Percentiles rank a stretch among this genome's conserved stretches.
Evolutionary conservation across 768 basidiomycete genomes (phyloP).

Genomic region (Nidularia pulvinata): DNA sequence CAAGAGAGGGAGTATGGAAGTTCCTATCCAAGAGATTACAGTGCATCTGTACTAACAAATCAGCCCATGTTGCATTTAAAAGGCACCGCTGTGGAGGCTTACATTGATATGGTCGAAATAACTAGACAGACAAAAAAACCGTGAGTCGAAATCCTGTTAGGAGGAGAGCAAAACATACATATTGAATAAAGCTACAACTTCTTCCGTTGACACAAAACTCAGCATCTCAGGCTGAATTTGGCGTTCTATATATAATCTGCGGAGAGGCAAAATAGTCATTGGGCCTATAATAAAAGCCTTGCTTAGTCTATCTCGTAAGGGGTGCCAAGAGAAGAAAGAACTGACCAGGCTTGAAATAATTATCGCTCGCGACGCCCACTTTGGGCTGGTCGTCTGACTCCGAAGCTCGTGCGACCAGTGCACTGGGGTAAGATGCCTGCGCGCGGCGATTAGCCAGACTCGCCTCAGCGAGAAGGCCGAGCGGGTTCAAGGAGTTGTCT

Average conservation of each 20-base stretch:
- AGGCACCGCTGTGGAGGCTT: conserved; percentile 18
- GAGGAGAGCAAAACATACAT: conserved; percentile 54
- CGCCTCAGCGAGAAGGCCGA: conserved; percentile 91
- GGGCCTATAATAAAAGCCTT: conserved; percentile 49
- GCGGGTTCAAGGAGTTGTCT: conserved; percentile 89
- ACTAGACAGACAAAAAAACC: conserved; percentile 30
- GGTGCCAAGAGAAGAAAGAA: conserved; percentile 2
- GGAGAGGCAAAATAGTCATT: conserved; percentile 85
- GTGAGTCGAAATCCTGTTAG: conserved; percentile 5
- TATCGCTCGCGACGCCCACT: conserved; percentile 80
- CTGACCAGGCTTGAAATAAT: conserved; percentile 91
- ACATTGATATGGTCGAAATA: conserved; percentile 81
- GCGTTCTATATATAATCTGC: conserved; percentile 82
- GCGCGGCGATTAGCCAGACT: conserved; percentile 75
- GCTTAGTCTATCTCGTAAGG: too few species aligned
- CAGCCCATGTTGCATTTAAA: background rate
- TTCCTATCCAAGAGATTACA: conserved; percentile 80
- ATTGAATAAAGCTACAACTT: conserved; percentile 89
- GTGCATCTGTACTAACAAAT: conserved; percentile 52
- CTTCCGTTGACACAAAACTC: conserved; percentile 82
- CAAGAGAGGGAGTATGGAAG: conserved; percentile 93
- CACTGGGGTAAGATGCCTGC: conserved; percentile 40
- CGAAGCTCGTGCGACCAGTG: conserved; percentile 33
- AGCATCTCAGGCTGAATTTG: conserved; percentile 95
- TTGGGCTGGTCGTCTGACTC: conserved; percentile 41